Base-by-base conservation (phyloP, 805 yeast genomes). In the Clavispora santaluciae region DNA sequence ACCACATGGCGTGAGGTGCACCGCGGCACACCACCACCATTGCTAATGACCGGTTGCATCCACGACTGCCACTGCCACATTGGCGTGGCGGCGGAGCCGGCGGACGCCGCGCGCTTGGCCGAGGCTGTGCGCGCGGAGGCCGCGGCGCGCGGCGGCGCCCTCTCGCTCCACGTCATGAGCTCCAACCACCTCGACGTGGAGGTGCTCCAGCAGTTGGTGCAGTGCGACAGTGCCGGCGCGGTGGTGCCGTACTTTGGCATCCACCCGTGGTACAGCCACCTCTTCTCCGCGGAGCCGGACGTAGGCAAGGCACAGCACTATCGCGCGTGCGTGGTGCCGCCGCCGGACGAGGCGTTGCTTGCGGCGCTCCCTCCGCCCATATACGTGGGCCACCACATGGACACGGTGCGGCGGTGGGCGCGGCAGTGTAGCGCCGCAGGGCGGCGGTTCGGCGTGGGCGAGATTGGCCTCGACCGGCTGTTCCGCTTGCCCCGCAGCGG, bases 181-280 rank as follows among this genome's bases (percentile, higher is more conserved):
- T 66, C 74, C 4, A 57, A 66, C 44, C 61, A 57, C 42, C 42
- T 51, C 8, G 75, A 70, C 49, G 36, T 68, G 11, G 54, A 49
- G 4, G 42, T 59, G 21, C 41, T 69, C 3, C 59, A 54, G 30
- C 28, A 23, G 11, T 36, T 63, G 16, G 35, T 47, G 3, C 46
- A 35, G 15, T 22, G 54, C 21, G 48, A 44, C 33, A 22, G 13
- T 8, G 11, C 46, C 43, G 33, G 35, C 15, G 22, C 40, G 17
- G 45, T 73, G 1, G 56, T 64, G 7, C 76, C 83, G 0, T 74
- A 76, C 29, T 75, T 77, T 54, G 95, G 98, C 0, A 66, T 88
- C 1, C 99, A 91, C 60, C 99, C 99, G 0, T 91, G 98, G 98
- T 90, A 77, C 54, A 63, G 80, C 3, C 95, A 90, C 57, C 48